Evolutionary conservation across 2,329 filamentous ascomycete species (phyloP), one percentile per base, ranked within the genome.

Genomic region (Neonectria neomacrospora): DNA sequence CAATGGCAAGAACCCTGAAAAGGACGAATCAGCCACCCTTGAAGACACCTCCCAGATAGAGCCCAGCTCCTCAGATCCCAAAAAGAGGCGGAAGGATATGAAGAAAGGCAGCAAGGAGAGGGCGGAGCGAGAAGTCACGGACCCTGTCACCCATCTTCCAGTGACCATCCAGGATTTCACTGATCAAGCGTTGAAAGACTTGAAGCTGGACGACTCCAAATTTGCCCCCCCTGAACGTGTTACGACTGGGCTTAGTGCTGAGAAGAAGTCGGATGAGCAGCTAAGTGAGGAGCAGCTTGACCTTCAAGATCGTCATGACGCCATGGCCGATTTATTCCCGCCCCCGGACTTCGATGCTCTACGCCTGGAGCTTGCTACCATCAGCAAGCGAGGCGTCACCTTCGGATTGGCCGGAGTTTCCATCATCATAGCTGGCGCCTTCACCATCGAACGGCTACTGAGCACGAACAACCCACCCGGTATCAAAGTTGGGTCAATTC

Each of bases 61-160:
- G 11, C 66, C 76, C 2, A 72, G 74, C n/a, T 68, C 78, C 1
- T 67, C 79, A 30, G 80, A 84, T 54, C 79, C 81, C 2, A 83
- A 78, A 66, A 75, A 82, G 62, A 81, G 83, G 71, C 80, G 82
- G 23, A 85, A 84, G 60, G 76, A 79, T 8, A 81, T 83, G 73
- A 83, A 85, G 69, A 81, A 80, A 61, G 75, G 70, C 11, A 80
- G 79, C 53, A 75, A 77, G 50, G 80, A 82, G 53, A 79, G 80
- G 45, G 82, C 79, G n/a, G 81, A 83, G n/a, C 80, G 84, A 63
- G 83, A 90, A 73, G 90, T 92, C 50, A 92, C 90, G 1, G 90
- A 93, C 71, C 90, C 90, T 0, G 84, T 92, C 41, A 93, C 90
- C 1, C 90, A 92, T 76, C 80, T 92, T 3, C 89, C 90, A 2